Evolutionary conservation across 2,329 filamentous ascomycete species (phyloP), one percentile per base, ranked within the genome.

Genomic region (Tolypocladium guangdongense): DNA sequence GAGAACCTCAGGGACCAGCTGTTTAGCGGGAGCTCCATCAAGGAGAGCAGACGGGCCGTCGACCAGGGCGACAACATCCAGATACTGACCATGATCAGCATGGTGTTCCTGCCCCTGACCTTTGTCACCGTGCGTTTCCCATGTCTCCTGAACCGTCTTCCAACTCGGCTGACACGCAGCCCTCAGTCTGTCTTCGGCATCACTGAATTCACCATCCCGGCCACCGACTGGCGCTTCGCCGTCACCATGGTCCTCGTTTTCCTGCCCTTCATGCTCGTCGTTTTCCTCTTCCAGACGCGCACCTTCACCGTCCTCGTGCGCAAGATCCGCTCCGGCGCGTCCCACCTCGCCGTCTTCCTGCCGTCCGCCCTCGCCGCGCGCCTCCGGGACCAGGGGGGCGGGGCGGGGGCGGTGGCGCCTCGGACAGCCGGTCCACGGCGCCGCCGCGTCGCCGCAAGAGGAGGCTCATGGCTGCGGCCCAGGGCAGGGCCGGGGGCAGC

Each of bases 161-260:
- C 6, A 6, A 27, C 27, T 27, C 27, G 6, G 27, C 37, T 22
- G 22, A 32, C 41, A 14, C 22, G 18, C 27, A 33, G 14, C 32
- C 8, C 30, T n/a, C 37, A 74, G 58, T 78, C 75, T 36, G 75
- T 83, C 51, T 81, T 78, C 55, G 79, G 80, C 32, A 78, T 78
- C 60, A 76, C 74, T 2, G 68, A 73, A 30, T 73, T 78, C 57
- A 64, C 64, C 12, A 70, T 73, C 43, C 60, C 70, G 2, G 65
- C 70, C 8, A 58, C 66, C 2, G 73, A 78, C 62, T 76, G 72
- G 69, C 65, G 67, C 12, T 78, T 78, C 55, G 63, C 70, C 20
- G 62, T 74, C 16, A 86, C 79, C 63, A 91, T 90, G 60, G 85
- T 84, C 7, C 82, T 81, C 66, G 83, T 78, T 45, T 78, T 75